Percentiles rank a stretch among this genome's conserved stretches.
Evolutionary conservation across 163 green algal species (phyloP).

Genomic region (Scenedesmus sp.): DNA sequence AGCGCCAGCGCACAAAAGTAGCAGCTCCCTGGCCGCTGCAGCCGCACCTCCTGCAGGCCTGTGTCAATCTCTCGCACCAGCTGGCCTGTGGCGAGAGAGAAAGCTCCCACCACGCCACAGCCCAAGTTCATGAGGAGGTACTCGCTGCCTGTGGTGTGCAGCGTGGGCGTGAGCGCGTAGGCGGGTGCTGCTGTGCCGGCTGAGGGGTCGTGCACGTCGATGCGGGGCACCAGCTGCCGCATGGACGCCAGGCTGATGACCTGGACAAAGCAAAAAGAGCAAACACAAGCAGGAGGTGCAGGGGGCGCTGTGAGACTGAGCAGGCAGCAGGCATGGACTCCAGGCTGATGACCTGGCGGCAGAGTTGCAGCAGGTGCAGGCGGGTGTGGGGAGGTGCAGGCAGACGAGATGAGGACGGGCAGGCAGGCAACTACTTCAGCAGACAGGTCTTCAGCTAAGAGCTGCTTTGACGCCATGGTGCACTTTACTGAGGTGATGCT

Average conservation of each 20-base stretch:
- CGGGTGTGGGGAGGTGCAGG: too few relatives aligned
- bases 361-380: too few relatives aligned
- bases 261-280: slow-evolving; percentile 1
- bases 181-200: slow-evolving; percentile 57
- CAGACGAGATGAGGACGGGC: too few relatives aligned
- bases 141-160: slow-evolving; percentile 57
- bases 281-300: not conserved
- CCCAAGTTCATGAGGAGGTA: slow-evolving; percentile 66
- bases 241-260: slow-evolving; percentile 63
- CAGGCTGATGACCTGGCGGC: too few relatives aligned
- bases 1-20: not conserved
- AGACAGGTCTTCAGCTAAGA: too few relatives aligned
- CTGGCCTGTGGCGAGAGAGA: slow-evolving; percentile 63
- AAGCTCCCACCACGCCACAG: slow-evolving; percentile 57
- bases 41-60: not conserved
- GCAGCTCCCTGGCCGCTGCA: slow-evolving; percentile 3
- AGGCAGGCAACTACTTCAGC: too few relatives aligned
- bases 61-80: slow-evolving; percentile 59
- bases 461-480: too few relatives aligned
- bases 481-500: too few relatives aligned
- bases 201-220: slow-evolving; percentile 63
- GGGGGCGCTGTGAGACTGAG: not conserved
- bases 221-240: slow-evolving; percentile 49
- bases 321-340: not conserved
- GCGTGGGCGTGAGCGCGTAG: slow-evolving; percentile 56